Evolutionary conservation across 257 asterid species (phyloP), one percentile per base, ranked within the genome.

Genomic region (Penstemon barbatus): DNA sequence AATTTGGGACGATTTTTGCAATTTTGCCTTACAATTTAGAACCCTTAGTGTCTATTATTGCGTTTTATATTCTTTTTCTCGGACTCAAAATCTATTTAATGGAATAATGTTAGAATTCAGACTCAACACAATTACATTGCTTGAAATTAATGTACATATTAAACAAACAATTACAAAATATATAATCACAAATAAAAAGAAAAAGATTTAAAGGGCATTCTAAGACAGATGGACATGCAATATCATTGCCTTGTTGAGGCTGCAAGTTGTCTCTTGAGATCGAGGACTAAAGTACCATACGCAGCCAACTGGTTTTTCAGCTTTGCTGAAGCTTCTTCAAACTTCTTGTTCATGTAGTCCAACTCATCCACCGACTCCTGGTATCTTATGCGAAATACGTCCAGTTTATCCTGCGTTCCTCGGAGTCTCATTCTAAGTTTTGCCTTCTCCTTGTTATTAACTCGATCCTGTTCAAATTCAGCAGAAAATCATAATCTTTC

Each of bases 371-470:
- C 68, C 5, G 68, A 51, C 48, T 85, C 90, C 50, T 55, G 63
- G 76, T 87, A 79, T 57, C 88, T 80, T 7, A 57, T 50, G 0
- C 91, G 83, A 61, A 63, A 78, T 53, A 77, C 57, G 61, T 87
- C 96, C 73, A 91, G 76, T 74, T 87, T 91, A 13, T 77, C 61
- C 66, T 89, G 96, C 61, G 87, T 60, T 57, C 81, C 82, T 19
- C 74, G 79, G 48, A 85, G 93, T 68, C 85, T 82, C 95, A 85
- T 86, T 73, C 90, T 82, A 38, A 84, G 78, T 70, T 87, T 89
- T 8, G 81, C 80, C 65, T 69, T 85, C 73, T 75, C 96, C 78
- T 74, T 76, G 39, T 63, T 55, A 9, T 66, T 71, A 38, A 75
- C 67, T 69, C 66, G 79, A 65, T 80, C 90, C 91, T 91, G 84